Base-by-base conservation (phyloP, 1,284 basidiomycete genomes). In the Coniferiporia weirii region DNA sequence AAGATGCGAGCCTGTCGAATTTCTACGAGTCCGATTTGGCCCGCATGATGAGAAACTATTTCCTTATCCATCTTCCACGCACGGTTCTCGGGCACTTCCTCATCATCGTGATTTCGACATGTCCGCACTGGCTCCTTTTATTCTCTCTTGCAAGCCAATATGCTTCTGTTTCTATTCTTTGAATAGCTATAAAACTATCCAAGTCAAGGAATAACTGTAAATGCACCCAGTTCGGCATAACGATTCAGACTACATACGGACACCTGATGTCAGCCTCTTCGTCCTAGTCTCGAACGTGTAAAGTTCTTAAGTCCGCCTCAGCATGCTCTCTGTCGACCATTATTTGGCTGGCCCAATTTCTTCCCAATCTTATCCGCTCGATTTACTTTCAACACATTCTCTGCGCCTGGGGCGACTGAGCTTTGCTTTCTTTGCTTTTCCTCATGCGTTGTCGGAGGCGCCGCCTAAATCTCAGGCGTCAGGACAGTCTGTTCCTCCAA, bases 351-450 rank as follows among this genome's bases (percentile, higher is more conserved):
- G 27, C 45, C 46, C 9, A 56, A 47, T 32, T 36, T 20, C 2
- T 32, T 38, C 19, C 19, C 27, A 5, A 3, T 27, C 53, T 9
- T 12, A 27, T 44, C 20, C 8, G 3, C 45, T 53, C 22, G 32
- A 12, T 44, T 27, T 53, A n/a, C 51, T 36, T 15, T 46, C 34
- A 17, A 15, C 50, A 13, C 49, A 10, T n/a, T 45, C 2, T 34
- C 15, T 36, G 59, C 55, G 59, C 59, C 59, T 56, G 59, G 59
- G 17, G 54, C 59, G 59, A 49, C 45, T 32, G 22, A 5, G 38
- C 27, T 27, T 43, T 45, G 12, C 38, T 40, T 20, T 10, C 40
- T 17, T 38, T 40, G 35, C 40, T 38, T 36, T 27, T 27, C 27
- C 47, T n/a, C 8, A 61, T 61, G 59, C 44, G 45, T 10, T 15